Evolutionary conservation across 208 protist species (phyloP), one percentile per base, ranked within the genome.

Genomic region (Leishmania lainsoni): DNA sequence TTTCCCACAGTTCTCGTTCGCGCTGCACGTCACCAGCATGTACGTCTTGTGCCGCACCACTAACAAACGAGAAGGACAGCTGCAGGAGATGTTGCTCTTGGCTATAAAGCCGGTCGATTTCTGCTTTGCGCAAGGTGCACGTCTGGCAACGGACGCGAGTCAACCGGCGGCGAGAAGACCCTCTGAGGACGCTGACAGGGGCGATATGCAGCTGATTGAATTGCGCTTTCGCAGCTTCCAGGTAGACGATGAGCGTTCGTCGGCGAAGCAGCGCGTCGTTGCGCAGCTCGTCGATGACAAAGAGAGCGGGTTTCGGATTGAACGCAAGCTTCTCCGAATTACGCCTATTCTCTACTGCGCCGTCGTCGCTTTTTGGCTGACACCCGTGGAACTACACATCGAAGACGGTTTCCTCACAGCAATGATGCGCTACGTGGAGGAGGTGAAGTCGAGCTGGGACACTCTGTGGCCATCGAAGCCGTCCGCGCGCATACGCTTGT

Each of bases 371-470:
- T 56, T 90, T 12, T 49, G 76, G 32, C 35, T 91, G n/a, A 79
- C 77, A 14, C 89, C 93, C 10, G 29, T 94, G 35, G 91, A 94
- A 65, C 56, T 95, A 39, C 93, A 96, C 83, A 35, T 96, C 17
- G 93, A 94, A 81, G 93, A 96, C 78, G 85, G 87, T 70, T 94
- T 94, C 83, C 70, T 96, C 52, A 91, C 85, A 72, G 87, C 85
- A 9, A 78, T 86, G 48, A 85, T 94, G 78, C 59, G 77, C 42
- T 93, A 90, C 69, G 52, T 69, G 14, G 83, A 91, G 14, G n/a
- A 61, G 20, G 58, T 96, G 79, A 70, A 66, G 54, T 56, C 9
- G 16, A 83, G 79, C 32, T 91, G 87, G 87, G 14, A 42, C 5
- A 49, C 73, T 1, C n/a, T 70, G 52, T 22, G 73, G 65, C 29